A percentile compares a stretch with the other conserved stretches of the same genome.
Evolutionary conservation across 306 rosid genomes (phyloP).

Genomic region (Herpetospermum pedunculosum): DNA sequence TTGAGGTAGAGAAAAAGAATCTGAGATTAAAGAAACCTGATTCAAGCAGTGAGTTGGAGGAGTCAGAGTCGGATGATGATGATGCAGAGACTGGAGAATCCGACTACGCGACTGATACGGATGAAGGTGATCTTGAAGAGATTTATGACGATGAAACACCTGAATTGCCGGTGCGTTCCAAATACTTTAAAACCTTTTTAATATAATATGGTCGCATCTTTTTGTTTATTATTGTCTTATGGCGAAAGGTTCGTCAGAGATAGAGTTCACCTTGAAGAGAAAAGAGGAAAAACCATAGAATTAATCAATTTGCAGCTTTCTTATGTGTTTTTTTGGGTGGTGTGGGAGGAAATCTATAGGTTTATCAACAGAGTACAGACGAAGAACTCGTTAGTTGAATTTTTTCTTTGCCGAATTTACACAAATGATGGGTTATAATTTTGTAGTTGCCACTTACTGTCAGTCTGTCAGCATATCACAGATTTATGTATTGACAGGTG

Average conservation of each 20-base stretch:
- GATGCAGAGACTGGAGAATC: slow-evolving; percentile 16
- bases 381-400: neutral
- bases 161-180: slow-evolving; percentile 29
- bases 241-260: neutral
- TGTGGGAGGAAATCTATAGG: neutral
- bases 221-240: neutral
- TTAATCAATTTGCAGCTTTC: neutral
- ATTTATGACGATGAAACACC: slow-evolving; percentile 27
- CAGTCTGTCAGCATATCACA: neutral
- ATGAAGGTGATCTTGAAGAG: slow-evolving; percentile 23
- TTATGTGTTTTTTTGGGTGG: neutral
- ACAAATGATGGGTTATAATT: neutral
- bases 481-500: slow-evolving; percentile 22
- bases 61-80: slow-evolving; percentile 13
- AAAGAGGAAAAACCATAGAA: neutral
- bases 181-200: neutral
- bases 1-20: neutral
- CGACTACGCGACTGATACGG: slow-evolving; percentile 23
- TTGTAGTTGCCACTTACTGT: neutral
- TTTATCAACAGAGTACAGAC: neutral
- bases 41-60: slow-evolving; percentile 17
- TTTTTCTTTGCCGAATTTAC: neutral
- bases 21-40: slow-evolving; percentile 19
- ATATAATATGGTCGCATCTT: neutral
- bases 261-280: neutral